Base-by-base conservation (phyloP, 805 yeast species). In the Starmera pachycereana region DNA sequence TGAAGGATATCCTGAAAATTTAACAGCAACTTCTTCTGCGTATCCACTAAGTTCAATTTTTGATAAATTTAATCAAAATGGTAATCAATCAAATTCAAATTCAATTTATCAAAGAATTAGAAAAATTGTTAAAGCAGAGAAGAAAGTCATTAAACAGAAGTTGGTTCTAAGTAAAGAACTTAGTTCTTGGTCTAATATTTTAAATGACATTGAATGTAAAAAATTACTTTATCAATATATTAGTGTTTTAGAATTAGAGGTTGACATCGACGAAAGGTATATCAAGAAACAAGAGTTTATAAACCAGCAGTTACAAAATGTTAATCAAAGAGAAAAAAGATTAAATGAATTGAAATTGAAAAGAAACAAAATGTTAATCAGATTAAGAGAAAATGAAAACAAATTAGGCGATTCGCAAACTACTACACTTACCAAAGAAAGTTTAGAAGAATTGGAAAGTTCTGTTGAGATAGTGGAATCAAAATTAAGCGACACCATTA, bases 401-500 rank as follows among this genome's bases (percentile, higher is more conserved):
- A 68, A 65, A 44, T 56, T 50, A 43, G 80, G 79, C 4, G 69
- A 66, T 37, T 65, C 70, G 27, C 65, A 69, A 13, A 56, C 54
- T 8, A 64, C 74, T 1, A 55, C 66, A 12, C 52, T 73, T 14
- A 55, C 71, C 2, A 62, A 61, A 41, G 84, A 77, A 48, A 62
- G 65, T 39, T 51, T 76, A 29, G 82, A 76, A 51, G 76, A 72
- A 45, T 57, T 69, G 40, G 63, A 65, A 34, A 65, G 69, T 44
- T 67, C 74, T 31, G 60, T 72, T n/a, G 73, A 66, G 40, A 71
- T 76, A 18, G 72, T 73, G 7, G 71, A 71, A 43, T 69, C 64
- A 28, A 82, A 77, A 50, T 62, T 68, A 37, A 58, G 63, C 8
- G 62, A 74, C 36, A 62, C 76, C 0, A 68, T 77, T 18, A 62